Percentiles rank a stretch among this genome's conserved stretches.
These are phyloP conservation scores for Fraxinus latifolia DNA, from an alignment of 305 asterid species.

Conservation along the genomic window DNA sequence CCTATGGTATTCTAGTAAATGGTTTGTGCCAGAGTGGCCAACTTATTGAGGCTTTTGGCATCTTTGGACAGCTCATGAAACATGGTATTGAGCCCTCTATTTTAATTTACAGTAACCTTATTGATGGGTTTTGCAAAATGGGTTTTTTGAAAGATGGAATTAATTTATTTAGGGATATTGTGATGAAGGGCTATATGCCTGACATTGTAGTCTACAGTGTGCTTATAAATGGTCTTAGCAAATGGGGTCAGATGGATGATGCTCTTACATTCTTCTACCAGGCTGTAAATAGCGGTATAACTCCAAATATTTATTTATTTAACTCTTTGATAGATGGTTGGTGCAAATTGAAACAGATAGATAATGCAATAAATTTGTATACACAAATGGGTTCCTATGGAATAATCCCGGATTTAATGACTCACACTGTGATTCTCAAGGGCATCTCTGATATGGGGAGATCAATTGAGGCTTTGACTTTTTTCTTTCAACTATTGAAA, in stretches of 20 bases:
- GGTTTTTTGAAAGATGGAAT: constrained; percentile 35
- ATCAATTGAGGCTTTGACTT: constrained; percentile 23
- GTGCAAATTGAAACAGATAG: constrained; percentile 34
- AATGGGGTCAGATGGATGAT: constrained; percentile 31
- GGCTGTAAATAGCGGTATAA: constrained; percentile 27
- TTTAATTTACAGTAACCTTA: constrained; percentile 26
- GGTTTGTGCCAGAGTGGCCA: constrained; percentile 33
- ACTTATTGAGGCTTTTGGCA: constrained; percentile 35
- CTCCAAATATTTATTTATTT: constrained; percentile 32
- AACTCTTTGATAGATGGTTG: constrained; percentile 43
- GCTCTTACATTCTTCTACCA: constrained; percentile 32
- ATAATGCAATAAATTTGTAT: constrained; percentile 25
- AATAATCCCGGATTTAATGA: constrained; percentile 36
- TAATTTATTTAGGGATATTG: constrained; percentile 27
- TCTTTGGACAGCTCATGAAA: constrained; percentile 33
- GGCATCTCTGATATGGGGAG: constrained; percentile 29
- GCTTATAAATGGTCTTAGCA: constrained; percentile 36
- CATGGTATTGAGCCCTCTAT: constrained; percentile 32
- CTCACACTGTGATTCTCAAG: constrained; percentile 33
- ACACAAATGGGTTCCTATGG: constrained; percentile 27
- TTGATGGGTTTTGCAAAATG: constrained; percentile 37
- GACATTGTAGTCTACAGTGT: constrained; percentile 25
- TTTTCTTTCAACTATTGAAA: constrained; percentile 38
- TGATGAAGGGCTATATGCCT: constrained; percentile 29
- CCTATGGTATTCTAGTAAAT: constrained; percentile 38